Evolutionary conservation across 495 filamentous ascomycete species (phyloP), one percentile per base, ranked within the genome.

Genomic region (Choiromyces venosus): DNA sequence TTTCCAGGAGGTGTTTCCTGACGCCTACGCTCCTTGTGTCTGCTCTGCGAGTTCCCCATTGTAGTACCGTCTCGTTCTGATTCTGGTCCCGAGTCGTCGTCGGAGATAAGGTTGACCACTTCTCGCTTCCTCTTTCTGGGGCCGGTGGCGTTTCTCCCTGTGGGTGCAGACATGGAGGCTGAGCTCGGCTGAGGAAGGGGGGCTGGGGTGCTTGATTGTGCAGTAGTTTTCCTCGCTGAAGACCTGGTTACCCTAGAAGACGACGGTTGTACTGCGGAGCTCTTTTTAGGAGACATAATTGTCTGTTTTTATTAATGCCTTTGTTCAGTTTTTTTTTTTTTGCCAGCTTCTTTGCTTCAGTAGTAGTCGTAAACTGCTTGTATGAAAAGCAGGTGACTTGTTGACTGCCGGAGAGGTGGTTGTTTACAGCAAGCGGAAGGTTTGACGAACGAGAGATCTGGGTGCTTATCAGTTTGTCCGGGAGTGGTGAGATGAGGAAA

Each of bases 231-330:
- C 46, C 72, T 79, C 52, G 77, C 76, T 38, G 67, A 71, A 29
- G 78, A 79, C 37, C 78, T 79, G 14, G 73, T 52, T 10, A 65
- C 21, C 25, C 44, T 35, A 19, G 74, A 65, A 3, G 39, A 39
- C 61, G 64, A 19, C 29, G 71, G 18, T 33, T 66, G 70, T 37
- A 65, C 44, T 36, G 72, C 71, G 19, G 71, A 44, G 29, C 38
- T 69, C 40, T 78, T 81, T 40, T 76, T 81, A 19, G 79, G 79
- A 33, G 79, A 79, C 79, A 81, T 81, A n/a, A 25, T 73, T 40
- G 18, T 21, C 33, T 0, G 10, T 25, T 16, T 61, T 61, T 33
- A 33, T 33, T 5, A 16, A 46, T 8, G 18, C 19, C 25, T 18
- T 4, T 1, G n/a, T 29, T 56, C 14, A 56, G 46, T 56, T 25